These are phyloP conservation scores for Ananas comosus DNA, from an alignment of 176 grass and related monocot genomes.

Conservation along the genomic window DNA sequence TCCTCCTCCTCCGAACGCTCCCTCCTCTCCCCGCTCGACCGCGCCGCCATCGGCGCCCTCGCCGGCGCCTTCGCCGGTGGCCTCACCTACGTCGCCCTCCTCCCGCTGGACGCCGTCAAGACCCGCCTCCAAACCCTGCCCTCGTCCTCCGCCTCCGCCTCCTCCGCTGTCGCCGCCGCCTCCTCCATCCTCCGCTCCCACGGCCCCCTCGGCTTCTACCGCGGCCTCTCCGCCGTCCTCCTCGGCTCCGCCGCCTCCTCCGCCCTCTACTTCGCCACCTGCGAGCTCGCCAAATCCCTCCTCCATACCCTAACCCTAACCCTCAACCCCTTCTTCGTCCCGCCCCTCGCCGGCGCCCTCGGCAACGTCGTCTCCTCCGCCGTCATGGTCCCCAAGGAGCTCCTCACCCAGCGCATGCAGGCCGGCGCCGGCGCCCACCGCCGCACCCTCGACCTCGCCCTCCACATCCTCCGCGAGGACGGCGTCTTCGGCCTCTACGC, in stretches of 20 bases:
- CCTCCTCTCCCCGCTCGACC: slow-evolving; percentile 38
- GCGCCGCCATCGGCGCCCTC: slow-evolving; percentile 56
- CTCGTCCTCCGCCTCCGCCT: slow-evolving; percentile 20
- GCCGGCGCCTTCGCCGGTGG: slow-evolving; percentile 71
- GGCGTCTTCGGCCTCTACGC: slow-evolving; percentile 79
- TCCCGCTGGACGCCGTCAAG: slow-evolving; percentile 84
- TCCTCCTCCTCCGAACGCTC: slow-evolving; percentile 12
- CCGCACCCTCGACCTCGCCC: slow-evolving; percentile 58
- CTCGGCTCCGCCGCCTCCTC: slow-evolving; percentile 77
- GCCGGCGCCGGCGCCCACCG: slow-evolving; percentile 47
- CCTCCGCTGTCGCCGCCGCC: slow-evolving; percentile 44
- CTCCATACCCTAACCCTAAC: slow-evolving; percentile 35
- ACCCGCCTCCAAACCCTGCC: slow-evolving; percentile 56
- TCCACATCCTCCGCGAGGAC: slow-evolving; percentile 46
- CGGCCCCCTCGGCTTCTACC: slow-evolving; percentile 60
- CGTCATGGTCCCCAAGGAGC: slow-evolving; percentile 96
- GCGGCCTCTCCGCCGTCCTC: slow-evolving; percentile 63
- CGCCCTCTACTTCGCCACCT: slow-evolving; percentile 85
- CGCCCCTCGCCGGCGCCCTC: slow-evolving; percentile 67
- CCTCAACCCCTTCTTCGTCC: slow-evolving; percentile 52
- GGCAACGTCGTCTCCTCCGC: slow-evolving; percentile 82
- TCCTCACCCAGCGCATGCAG: slow-evolving; percentile 95
- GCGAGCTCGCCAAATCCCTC: slow-evolving; percentile 71
- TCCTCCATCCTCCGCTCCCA: slow-evolving; percentile 59
- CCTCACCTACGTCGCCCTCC: slow-evolving; percentile 77